Percentiles rank a stretch among this genome's conserved stretches.
These are phyloP conservation scores for Kluyveromyces sp. DNA, from an alignment of 1,139 yeast species.

Conservation along the genomic window DNA sequence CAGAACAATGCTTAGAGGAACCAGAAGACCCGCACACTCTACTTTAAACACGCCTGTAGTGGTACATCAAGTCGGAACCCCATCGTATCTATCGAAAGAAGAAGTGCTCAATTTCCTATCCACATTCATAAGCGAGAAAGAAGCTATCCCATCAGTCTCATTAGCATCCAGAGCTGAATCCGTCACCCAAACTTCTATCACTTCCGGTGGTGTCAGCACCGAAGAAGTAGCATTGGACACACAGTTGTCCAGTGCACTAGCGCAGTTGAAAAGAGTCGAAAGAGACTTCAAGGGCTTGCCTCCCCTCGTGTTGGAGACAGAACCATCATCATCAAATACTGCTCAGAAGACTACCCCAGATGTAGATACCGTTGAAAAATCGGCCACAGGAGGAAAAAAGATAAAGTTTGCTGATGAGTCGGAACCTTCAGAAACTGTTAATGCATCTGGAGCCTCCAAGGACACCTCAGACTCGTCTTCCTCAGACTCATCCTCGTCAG, in stretches of 20 bases:
- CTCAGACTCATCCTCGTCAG: neutral
- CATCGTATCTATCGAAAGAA: conserved; percentile 31
- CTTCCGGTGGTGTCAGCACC: conserved; percentile 8
- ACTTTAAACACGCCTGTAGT: conserved; percentile 46
- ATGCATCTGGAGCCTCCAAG: neutral
- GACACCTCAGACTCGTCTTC: neutral
- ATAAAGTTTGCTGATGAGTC: conserved; percentile 21
- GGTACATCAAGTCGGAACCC: conserved; percentile 31
- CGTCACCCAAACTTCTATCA: conserved; percentile 2
- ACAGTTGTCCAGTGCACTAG: conserved; percentile 34
- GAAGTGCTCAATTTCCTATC: conserved; percentile 40
- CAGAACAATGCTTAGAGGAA: conserved; percentile 23
- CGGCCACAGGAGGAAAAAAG: conserved; percentile 27
- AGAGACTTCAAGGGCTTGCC: conserved; percentile 71
- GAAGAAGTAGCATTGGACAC: conserved; percentile 15
- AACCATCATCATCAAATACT: conserved; percentile 11
- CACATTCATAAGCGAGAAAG: conserved; percentile 36
- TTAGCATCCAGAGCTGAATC: conserved; percentile 6
- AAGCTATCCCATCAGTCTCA: conserved; percentile 13
- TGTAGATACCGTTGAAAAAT: conserved; percentile 17
- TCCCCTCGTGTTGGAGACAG: conserved; percentile 36
- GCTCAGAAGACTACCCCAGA: conserved; percentile 13
- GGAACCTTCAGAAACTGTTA: conserved; percentile 1
- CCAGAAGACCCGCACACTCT: conserved; percentile 38
- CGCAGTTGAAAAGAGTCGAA: conserved; percentile 60